A percentile compares a stretch with the other conserved stretches of the same genome.
Conservation (phyloP, 495 filamentous ascomycete genomes). For the Penicillium cosmopolitanum region DNA sequence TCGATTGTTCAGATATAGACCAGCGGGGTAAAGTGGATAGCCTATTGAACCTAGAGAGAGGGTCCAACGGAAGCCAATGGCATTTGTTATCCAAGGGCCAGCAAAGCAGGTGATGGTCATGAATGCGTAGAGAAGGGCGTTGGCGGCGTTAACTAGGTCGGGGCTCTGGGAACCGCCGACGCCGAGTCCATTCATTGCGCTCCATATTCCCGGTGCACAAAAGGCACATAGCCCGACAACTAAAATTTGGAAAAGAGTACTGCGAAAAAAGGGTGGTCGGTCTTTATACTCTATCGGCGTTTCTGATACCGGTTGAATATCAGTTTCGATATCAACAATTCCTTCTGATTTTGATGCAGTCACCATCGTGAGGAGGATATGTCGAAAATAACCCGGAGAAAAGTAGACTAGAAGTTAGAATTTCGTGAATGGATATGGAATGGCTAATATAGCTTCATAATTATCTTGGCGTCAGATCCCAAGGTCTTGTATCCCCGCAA, state of each 20-base stretch:
- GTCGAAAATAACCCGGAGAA: neutral
- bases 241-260: slow-evolving; percentile 57
- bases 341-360: neutral
- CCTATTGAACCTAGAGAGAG: slow-evolving; percentile 57
- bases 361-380: neutral
- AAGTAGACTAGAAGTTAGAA: neutral
- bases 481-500: slow-evolving; percentile 7
- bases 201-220: slow-evolving; percentile 62
- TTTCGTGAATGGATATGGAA: neutral
- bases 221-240: slow-evolving; percentile 57
- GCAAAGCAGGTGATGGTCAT: slow-evolving; percentile 22
- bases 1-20: slow-evolving; percentile 60
- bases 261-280: slow-evolving; percentile 33
- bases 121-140: slow-evolving; percentile 4
- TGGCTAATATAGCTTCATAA: neutral
- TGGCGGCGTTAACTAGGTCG: neutral
- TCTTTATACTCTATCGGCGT: neutral
- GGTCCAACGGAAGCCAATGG: slow-evolving; percentile 52
- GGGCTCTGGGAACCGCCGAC: slow-evolving; percentile 54
- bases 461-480: slow-evolving; percentile 5
- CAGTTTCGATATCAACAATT: neutral
- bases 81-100: slow-evolving; percentile 23
- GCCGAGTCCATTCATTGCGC: slow-evolving; percentile 56
- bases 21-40: slow-evolving; percentile 58
- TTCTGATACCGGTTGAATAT: neutral